These are phyloP conservation scores for Citrullus amarus DNA, from an alignment of 306 rosid genomes.

Conservation along the genomic window DNA sequence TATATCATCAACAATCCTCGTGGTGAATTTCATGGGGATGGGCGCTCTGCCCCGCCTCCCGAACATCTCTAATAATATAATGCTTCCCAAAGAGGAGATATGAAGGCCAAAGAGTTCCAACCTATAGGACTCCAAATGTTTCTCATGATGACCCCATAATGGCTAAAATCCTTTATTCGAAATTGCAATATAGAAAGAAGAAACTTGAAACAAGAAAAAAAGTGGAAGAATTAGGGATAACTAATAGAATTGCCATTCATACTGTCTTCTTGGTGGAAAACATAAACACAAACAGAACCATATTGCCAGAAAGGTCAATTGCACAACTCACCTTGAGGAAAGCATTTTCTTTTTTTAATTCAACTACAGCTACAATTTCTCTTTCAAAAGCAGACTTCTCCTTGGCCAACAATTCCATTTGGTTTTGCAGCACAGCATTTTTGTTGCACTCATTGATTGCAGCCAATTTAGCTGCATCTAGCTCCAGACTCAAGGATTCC, in stretches of 20 bases:
- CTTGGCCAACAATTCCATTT: constrained; percentile 58
- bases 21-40: too few relatives aligned
- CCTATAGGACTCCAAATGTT: neutral
- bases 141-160: neutral
- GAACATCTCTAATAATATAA: too few relatives aligned
- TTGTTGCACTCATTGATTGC: constrained; percentile 90
- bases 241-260: neutral
- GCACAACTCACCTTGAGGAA: constrained; percentile 42
- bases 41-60: too few relatives aligned
- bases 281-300: neutral
- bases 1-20: too few relatives aligned
- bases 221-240: neutral
- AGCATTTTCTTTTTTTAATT: constrained; percentile 68
- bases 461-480: constrained; percentile 79
- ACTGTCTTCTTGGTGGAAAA: neutral
- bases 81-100: neutral
- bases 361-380: constrained; percentile 55
- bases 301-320: neutral
- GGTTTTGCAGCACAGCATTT: constrained; percentile 82
- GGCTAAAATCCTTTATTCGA: neutral
- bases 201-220: neutral
- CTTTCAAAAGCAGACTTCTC: constrained; percentile 70
- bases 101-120: neutral
- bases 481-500: constrained; percentile 68
- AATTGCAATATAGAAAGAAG: neutral